Percentiles rank a stretch among this genome's conserved stretches.
phyloP scores from a whole-genome alignment of 805 yeast genomes.

The Wickerhamomyces kurtzmanii region DNA sequence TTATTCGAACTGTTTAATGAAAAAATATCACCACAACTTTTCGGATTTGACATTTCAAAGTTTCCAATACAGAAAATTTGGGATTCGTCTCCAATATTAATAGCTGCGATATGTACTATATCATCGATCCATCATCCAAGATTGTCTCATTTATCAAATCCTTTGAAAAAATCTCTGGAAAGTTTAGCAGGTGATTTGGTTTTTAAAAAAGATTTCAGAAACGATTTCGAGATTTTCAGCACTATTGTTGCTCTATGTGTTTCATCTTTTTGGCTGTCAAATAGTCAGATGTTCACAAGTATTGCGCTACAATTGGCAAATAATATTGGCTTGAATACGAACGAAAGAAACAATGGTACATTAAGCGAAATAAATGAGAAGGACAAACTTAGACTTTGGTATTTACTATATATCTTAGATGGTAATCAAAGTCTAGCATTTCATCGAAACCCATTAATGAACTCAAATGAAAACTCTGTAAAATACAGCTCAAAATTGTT shows the following conservation, averaged over 20 bases:
- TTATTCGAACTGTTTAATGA: slow-evolving; percentile 41
- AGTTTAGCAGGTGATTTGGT: slow-evolving; percentile 22
- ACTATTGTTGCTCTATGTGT: slow-evolving; percentile 54
- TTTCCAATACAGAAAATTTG: slow-evolving; percentile 40
- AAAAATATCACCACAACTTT: slow-evolving; percentile 51
- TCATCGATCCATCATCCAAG: slow-evolving; percentile 51
- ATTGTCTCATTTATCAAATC: slow-evolving; percentile 3
- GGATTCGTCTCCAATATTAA: slow-evolving; percentile 45
- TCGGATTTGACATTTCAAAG: slow-evolving; percentile 51
- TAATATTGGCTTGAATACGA: slow-evolving; percentile 16
- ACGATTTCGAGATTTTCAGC: slow-evolving; percentile 42
- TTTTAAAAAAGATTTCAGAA: slow-evolving; percentile 20
- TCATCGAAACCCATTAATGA: slow-evolving; percentile 47
- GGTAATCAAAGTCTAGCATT: slow-evolving; percentile 60
- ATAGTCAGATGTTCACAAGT: slow-evolving; percentile 57
- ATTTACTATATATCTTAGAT: slow-evolving; percentile 51
- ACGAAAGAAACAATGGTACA: slow-evolving; percentile 5
- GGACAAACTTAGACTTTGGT: slow-evolving; percentile 54
- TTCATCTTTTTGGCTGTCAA: slow-evolving; percentile 62
- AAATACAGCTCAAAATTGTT: slow-evolving; percentile 15
- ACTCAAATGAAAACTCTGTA: slow-evolving; percentile 30
- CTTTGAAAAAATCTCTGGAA: slow-evolving; percentile 22
- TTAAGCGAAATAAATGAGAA: slow-evolving; percentile 17
- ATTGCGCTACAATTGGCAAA: slow-evolving; percentile 59
- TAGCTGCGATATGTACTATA: slow-evolving; percentile 51